These are phyloP conservation scores for Puccinia polysora DNA, from an alignment of 1,284 basidiomycete species.

Conservation along the genomic window DNA sequence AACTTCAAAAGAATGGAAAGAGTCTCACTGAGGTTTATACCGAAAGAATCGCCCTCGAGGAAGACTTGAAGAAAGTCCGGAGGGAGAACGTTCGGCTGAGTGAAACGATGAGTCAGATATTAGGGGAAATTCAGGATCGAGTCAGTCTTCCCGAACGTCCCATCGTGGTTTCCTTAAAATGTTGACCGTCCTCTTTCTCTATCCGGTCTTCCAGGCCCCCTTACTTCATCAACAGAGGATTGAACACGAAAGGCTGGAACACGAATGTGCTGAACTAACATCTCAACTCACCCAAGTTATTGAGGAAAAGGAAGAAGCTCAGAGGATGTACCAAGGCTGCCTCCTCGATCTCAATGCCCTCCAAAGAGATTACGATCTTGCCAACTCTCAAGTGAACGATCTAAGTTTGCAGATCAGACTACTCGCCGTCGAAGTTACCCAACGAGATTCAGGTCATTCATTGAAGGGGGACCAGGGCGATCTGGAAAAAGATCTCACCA, in stretches of 20 bases:
- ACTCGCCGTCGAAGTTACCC: slow-evolving; percentile 71
- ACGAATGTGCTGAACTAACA: slow-evolving; percentile 73
- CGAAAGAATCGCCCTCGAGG: slow-evolving; percentile 78
- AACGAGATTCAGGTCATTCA: slow-evolving; percentile 58
- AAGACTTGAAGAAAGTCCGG: slow-evolving; percentile 70
- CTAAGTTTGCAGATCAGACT: slow-evolving; percentile 77
- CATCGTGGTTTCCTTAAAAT: background rate
- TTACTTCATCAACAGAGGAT: slow-evolving; percentile 75
- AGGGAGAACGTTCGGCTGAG: slow-evolving; percentile 77
- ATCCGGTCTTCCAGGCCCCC: slow-evolving; percentile 64
- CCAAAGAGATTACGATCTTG: slow-evolving; percentile 55
- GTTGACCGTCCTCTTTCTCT: background rate
- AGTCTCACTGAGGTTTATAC: slow-evolving; percentile 84
- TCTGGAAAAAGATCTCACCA: slow-evolving; percentile 53
- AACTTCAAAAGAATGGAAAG: slow-evolving; percentile 69
- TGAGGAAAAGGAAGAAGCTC: slow-evolving; percentile 61
- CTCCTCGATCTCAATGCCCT: slow-evolving; percentile 48
- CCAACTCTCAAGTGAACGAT: slow-evolving; percentile 71
- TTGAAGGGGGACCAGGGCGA: slow-evolving; percentile 57
- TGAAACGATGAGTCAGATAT: slow-evolving; percentile 64
- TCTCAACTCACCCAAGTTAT: slow-evolving; percentile 69
- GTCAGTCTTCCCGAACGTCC: slow-evolving; percentile 58
- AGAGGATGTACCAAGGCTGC: slow-evolving; percentile 45
- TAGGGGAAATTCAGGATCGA: slow-evolving; percentile 79
- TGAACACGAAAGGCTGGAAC: slow-evolving; percentile 73